A percentile compares a stretch with the other conserved stretches of the same genome.
Conservation (phyloP, 192 early-diverging fungal species). For the Thamnidium elegans region DNA sequence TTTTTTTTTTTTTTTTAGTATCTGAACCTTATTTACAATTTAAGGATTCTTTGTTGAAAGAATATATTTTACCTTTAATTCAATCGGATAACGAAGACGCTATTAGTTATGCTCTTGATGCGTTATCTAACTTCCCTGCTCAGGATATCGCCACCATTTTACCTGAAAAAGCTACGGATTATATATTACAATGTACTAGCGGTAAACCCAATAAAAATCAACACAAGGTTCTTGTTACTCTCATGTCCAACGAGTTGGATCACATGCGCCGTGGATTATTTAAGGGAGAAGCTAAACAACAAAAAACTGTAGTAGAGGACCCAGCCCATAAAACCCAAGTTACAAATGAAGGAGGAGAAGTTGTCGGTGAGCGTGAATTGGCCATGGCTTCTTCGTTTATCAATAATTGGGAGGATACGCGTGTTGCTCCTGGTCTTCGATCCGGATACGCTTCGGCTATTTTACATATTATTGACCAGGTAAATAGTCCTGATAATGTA, state of each 20-base stretch:
- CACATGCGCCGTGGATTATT: constrained; percentile 53
- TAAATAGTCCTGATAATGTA: neutral
- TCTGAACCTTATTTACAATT: constrained; percentile 44
- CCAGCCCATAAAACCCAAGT: neutral
- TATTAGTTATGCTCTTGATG: constrained; percentile 32
- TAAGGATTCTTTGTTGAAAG: constrained; percentile 37
- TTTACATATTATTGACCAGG: constrained; percentile 10
- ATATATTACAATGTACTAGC: constrained; percentile 10
- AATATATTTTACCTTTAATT: constrained; percentile 41
- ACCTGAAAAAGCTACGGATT: constrained; percentile 38
- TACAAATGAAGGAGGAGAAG: neutral
- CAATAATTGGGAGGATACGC: constrained; percentile 45
- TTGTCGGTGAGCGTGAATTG: neutral
- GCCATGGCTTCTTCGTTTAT: constrained; percentile 26
- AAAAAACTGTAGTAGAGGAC: constrained; percentile 4
- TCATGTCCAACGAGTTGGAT: constrained; percentile 48
- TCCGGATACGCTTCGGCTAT: constrained; percentile 46
- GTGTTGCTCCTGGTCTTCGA: constrained; percentile 50
- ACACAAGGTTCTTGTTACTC: constrained; percentile 37
- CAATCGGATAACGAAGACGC: constrained; percentile 28
- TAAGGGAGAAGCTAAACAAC: constrained; percentile 31
- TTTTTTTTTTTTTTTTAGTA: constrained; percentile 33
- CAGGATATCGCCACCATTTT: constrained; percentile 40
- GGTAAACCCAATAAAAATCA: constrained; percentile 28
- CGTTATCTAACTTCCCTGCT: constrained; percentile 41